Evolutionary conservation across 2,329 filamentous ascomycete genomes (phyloP).

Genomic region (Exserohilum rostratum): DNA sequence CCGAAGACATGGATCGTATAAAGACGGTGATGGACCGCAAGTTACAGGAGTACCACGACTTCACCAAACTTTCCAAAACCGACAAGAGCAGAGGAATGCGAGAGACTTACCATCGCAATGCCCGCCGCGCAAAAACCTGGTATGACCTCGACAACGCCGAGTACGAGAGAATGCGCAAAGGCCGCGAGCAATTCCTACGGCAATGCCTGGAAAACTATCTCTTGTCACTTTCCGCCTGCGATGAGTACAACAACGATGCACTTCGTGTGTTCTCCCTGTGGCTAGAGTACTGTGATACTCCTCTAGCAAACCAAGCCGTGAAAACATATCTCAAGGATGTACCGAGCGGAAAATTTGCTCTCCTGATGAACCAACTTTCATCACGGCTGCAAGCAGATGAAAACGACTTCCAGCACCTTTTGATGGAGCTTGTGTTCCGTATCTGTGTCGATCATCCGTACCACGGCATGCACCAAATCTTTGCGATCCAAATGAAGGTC

Average conservation of each 20-base stretch:
- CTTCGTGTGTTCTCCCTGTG: slow-evolving; percentile 92
- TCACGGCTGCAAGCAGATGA: slow-evolving; percentile 81
- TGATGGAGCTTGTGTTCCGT: slow-evolving; percentile 75
- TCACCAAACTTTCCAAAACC: slow-evolving; percentile 65
- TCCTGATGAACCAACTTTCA: slow-evolving; percentile 93
- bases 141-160: slow-evolving; percentile 89
- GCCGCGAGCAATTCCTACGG: slow-evolving; percentile 80
- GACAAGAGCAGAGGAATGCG: slow-evolving; percentile 53
- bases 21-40: slow-evolving; percentile 81
- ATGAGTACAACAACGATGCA: slow-evolving; percentile 86
- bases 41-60: slow-evolving; percentile 76
- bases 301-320: slow-evolving; percentile 78
- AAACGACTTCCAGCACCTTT: slow-evolving; percentile 74
- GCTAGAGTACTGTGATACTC: slow-evolving; percentile 83
- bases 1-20: slow-evolving; percentile 83
- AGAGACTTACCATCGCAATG: slow-evolving; percentile 61
- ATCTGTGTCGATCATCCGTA: slow-evolving; percentile 95
- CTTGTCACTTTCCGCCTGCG: slow-evolving; percentile 80
- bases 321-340: slow-evolving; percentile 72
- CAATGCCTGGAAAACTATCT: slow-evolving; percentile 94
- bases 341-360: slow-evolving; percentile 88
- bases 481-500: slow-evolving; percentile 61
- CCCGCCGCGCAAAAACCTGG: slow-evolving; percentile 81
- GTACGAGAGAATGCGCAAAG: slow-evolving; percentile 76
- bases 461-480: slow-evolving; percentile 97